These are phyloP conservation scores for Oemleria cerasiformis DNA, from an alignment of 306 rosid species.

Conservation along the genomic window DNA sequence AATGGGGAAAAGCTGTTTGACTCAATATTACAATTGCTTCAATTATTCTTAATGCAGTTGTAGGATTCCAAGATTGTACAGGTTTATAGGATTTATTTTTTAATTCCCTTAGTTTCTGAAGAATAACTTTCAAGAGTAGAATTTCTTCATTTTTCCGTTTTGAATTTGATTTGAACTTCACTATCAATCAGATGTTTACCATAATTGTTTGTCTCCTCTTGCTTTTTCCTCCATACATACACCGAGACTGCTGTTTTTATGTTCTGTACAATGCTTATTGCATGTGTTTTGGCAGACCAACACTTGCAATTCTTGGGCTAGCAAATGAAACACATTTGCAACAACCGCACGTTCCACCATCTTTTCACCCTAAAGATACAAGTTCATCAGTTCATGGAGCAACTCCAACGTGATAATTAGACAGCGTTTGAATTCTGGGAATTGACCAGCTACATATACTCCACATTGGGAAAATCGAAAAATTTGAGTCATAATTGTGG, in stretches of 20 bases:
- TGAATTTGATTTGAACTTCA: background rate
- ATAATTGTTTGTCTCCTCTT: background rate
- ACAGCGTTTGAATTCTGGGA: constrained; percentile 20
- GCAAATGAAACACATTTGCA: constrained; percentile 56
- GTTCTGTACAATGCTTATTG: background rate
- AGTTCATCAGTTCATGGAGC: constrained; percentile 70
- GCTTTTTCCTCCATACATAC: background rate
- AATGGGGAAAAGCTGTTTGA: background rate
- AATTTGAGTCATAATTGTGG: background rate
- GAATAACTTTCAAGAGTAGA: background rate
- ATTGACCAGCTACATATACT: constrained; percentile 22
- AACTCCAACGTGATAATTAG: constrained; percentile 44
- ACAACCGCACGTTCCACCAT: constrained; percentile 42
- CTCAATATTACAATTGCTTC: background rate
- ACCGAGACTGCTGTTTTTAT: background rate
- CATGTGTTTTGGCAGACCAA: constrained; percentile 50
- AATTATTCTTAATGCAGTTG: background rate
- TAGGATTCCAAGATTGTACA: background rate
- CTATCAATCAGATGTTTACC: background rate
- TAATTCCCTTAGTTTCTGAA: background rate
- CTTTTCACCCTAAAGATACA: constrained; percentile 55
- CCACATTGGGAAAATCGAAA: constrained; percentile 1
- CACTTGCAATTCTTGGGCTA: constrained; percentile 68
- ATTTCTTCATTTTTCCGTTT: background rate
- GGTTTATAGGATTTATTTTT: background rate